These are phyloP conservation scores for Aspergillus flavus DNA, from an alignment of 2,329 filamentous ascomycete species.

Conservation along the genomic window DNA sequence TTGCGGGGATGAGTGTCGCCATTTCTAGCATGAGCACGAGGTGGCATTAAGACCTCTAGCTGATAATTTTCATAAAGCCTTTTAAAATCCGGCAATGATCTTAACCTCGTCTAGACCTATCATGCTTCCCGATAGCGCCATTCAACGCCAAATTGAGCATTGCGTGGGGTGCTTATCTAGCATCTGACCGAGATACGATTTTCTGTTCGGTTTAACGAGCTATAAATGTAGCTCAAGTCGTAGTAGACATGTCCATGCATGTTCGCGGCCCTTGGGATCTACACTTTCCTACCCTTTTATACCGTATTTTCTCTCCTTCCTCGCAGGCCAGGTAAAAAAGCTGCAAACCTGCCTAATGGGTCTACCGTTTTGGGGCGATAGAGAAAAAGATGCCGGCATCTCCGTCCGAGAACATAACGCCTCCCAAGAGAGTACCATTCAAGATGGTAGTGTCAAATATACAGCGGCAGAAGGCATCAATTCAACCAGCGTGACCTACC, in stretches of 20 bases:
- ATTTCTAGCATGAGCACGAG: not conserved
- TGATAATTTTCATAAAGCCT: not conserved
- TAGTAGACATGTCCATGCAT: not conserved
- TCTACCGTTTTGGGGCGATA: not conserved
- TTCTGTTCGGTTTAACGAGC: too few relatives aligned
- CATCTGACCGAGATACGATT: not conserved
- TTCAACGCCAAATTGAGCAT: not conserved
- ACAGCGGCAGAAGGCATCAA: not conserved
- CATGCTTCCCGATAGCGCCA: not conserved
- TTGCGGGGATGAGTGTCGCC: slow-evolving; percentile 1
- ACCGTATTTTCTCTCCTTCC: not conserved
- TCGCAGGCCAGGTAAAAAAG: not conserved
- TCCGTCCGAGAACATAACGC: not conserved
- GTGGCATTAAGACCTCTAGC: not conserved
- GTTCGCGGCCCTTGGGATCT: not conserved
- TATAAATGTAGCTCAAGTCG: not conserved
- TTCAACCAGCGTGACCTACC: not conserved
- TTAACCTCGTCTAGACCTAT: not conserved
- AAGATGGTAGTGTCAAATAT: not conserved
- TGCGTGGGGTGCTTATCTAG: too few relatives aligned
- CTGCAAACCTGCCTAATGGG: not conserved
- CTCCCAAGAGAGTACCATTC: not conserved
- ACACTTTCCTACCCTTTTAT: not conserved
- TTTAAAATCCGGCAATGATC: not conserved
- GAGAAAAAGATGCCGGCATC: not conserved